Percentiles rank a stretch among this genome's conserved stretches.
phyloP scores from a whole-genome alignment of 176 grass and related monocot genomes.

The Tuctoria greenei region DNA sequence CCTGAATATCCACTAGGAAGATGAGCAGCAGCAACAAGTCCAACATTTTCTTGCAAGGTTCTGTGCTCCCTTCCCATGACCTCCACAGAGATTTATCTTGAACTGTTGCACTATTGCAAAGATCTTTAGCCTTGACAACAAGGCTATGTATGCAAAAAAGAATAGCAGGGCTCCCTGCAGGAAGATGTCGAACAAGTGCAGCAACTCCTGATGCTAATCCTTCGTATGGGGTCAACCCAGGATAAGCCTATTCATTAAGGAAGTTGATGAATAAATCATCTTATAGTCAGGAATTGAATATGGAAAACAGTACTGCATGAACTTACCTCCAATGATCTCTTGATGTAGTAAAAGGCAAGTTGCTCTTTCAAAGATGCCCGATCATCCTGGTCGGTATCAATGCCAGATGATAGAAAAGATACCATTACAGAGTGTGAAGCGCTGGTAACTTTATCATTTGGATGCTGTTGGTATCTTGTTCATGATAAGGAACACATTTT shows the following conservation, averaged over 20 bases:
- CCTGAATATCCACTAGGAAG: constrained; percentile 95
- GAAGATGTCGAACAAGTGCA: constrained; percentile 68
- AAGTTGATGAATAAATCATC: background rate
- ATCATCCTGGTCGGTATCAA: constrained; percentile 55
- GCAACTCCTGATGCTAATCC: constrained; percentile 83
- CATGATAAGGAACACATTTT: constrained; percentile 46
- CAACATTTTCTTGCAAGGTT: constrained; percentile 74
- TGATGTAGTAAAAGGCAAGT: constrained; percentile 75
- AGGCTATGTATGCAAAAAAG: constrained; percentile 80
- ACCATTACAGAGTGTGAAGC: constrained; percentile 87
- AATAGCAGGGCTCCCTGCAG: constrained; percentile 68
- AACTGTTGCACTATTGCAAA: constrained; percentile 45
- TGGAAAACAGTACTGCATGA: background rate
- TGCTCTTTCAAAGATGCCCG: constrained; percentile 74
- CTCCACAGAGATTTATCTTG: constrained; percentile 71
- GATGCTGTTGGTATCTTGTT: constrained; percentile 84
- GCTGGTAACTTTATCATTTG: constrained; percentile 89
- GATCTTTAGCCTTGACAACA: constrained; percentile 55
- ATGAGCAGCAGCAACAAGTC: constrained; percentile 77
- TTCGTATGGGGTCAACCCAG: constrained; percentile 70
- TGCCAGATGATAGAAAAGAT: constrained; percentile 77
- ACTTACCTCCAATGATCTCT: constrained; percentile 73
- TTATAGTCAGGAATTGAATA: background rate
- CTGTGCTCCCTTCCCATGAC: constrained; percentile 88
- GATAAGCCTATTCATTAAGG: constrained; percentile 56